Evolutionary conservation across 2,329 filamentous ascomycete genomes (phyloP), one percentile per base, ranked within the genome.

Genomic region (Scedosporium aurantiacum): DNA sequence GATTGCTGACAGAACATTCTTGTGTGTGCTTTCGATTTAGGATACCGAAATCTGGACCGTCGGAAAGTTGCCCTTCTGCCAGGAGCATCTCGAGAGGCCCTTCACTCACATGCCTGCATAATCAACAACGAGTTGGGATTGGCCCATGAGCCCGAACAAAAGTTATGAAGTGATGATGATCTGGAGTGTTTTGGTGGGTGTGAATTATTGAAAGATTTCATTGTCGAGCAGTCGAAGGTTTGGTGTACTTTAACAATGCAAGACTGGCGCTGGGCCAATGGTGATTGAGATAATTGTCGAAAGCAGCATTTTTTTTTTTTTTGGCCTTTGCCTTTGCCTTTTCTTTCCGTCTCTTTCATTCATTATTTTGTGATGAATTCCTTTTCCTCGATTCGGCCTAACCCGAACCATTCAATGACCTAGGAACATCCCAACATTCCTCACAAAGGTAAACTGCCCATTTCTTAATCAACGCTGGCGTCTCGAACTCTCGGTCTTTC

Each of bases 1-100:
- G 43, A 21, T 14, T 28, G 21, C 65, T 67, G 40, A 67, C 63
- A 59, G 16, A 59, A 8, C n/a, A 18, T 21, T 18, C n/a, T 27
- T n/a, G n/a, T n/a, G n/a, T n/a, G n/a, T n/a, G n/a, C n/a, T n/a
- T n/a, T 18, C 37, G 54, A 32, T 27, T n/a, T n/a, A 83, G 80
- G 80, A 85, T 67, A 85, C 83, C 66, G 85, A 88, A 75, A 88
- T 88, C 74, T 88, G 85, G 85, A 86, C 84, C 58, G 80, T 77
- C 65, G 72, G 82, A 75, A 88, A 88, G 79, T 79, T 88, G 65
- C 85, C 85, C 16, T 88, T 88, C 76, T 86, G 85, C 76, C 78
- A 83, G 76, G 85, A 88, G 77, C 73, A 81, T 66, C 76, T 88
- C 64, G 82, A 76, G 58, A 82, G 87, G 71, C 77, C 83, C 2